Base-by-base conservation (phyloP, 2,329 filamentous ascomycete species). In the Neofusicoccum cordaticola region DNA sequence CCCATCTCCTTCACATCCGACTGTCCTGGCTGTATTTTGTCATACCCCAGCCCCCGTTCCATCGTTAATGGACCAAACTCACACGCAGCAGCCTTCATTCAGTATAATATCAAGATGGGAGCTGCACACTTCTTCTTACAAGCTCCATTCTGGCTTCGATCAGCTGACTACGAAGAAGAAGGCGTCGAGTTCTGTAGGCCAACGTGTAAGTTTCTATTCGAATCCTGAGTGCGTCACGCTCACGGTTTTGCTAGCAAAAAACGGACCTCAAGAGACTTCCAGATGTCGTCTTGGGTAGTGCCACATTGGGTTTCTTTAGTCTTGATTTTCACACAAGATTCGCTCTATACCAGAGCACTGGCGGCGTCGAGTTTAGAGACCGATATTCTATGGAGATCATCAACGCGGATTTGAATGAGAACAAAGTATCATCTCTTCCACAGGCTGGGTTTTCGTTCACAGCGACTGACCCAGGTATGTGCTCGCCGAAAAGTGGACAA, bases 101-200 rank as follows among this genome's bases (percentile, higher is more conserved):
- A 96, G 89, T 69, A 85, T 93, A 45, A 83, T 98, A 67, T 88
- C 92, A 67, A 86, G 90, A 67, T 98, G 94, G 94, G 89, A 95
- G 69, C 75, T 94, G 9, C 83, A 85, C 37, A 83, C 86, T 53
- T 78, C 84, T n/a, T 86, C 89, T 67, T 82, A 71, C 35, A 70
- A 80, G 9, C 79, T 96, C 7, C 90, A 95, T 72, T 79, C 88
- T 1, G 90, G 89, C 12, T 94, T 96, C 73, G 90, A 92, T 68
- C 89, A 93, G 69, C 82, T 95, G 31, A 86, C 87, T 7, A 83
- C 84, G 48, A 86, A 89, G 69, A 87, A 86, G 71, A 87, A 86
- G 71, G 86, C 82, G 66, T 75, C 76, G 11, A 56, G 13, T 2
- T 19, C 42, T 11, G 65, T 41, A n/a, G 62, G 52, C 12, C 51